Base-by-base conservation (phyloP, 148 eudicot species). In the Hydrangea macrophylla region DNA sequence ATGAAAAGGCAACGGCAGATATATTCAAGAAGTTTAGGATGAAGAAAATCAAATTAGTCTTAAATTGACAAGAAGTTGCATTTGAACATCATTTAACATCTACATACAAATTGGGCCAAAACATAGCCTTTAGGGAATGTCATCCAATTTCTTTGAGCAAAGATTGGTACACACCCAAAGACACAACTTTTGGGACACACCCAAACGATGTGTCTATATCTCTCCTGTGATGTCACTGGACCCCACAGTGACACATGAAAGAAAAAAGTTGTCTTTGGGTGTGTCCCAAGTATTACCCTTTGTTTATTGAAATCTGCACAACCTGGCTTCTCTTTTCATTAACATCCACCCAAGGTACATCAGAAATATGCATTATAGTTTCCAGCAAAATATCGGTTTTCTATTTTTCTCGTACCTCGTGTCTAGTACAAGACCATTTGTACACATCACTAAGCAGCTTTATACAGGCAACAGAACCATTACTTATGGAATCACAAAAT, bases 371-470 rank as follows among this genome's bases (percentile, higher is more conserved):
- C 11, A 25, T 12, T 24, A 10, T 25, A 31, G 6, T 15, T 18
- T 58, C 12, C 30, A 58, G 33, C 12, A n/a, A 33, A 20, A 59
- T 18, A 20, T 22, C 28, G 13, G 11, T 23, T n/a, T 65, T 23
- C 26, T 22, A 30, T 23, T 59, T 66, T 26, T 32, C 32, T 65
- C 23, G 22, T 50, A 50, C 58, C 58, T 31, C 40, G 48, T 15
- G 31, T 32, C 53, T 28, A 20, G 18, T 26, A 51, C 8, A 53
- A 53, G n/a, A 58, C 59, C 55, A 53, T 20, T 51, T 31, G 58
- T 65, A 56, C 42, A 33, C 48, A 18, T 48, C 11, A 33, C 13
- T 17, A 35, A 36, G 64, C 61, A 64, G 26, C n/a, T 63, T 40
- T 28, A 9, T 55, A 12, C 25, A 20, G 26, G 68, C 26, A 50